Conservation (phyloP, 1,284 basidiomycete genomes). For the Boletellus sp. region DNA sequence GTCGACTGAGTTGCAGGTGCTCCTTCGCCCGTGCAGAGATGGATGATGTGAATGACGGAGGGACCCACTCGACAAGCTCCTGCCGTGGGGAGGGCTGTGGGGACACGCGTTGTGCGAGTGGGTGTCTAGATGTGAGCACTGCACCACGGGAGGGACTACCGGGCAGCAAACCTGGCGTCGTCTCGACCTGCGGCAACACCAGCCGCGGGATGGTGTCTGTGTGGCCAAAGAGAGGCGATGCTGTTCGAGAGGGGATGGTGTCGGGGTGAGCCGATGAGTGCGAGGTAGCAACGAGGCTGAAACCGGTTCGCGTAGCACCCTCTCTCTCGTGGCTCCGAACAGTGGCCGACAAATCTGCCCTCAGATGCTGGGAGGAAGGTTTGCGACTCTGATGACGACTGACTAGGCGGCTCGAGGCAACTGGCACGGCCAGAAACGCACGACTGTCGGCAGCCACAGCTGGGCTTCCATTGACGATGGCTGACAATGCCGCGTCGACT, state of each 20-base stretch:
- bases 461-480: conserved; percentile 24
- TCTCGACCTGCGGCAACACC: conserved; percentile 22
- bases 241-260: conserved; percentile 23
- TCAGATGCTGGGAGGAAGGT: conserved; percentile 29
- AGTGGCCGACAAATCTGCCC: conserved; percentile 30
- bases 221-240: conserved; percentile 20
- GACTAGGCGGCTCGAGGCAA: conserved; percentile 22
- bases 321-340: conserved; percentile 29
- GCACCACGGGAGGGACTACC: conserved; percentile 16
- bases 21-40: conserved; percentile 19
- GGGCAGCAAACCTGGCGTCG: conserved; percentile 13
- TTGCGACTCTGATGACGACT: conserved; percentile 30
- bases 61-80: conserved; percentile 25
- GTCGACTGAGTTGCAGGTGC: conserved; percentile 14
- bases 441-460: conserved; percentile 32
- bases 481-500: conserved; percentile 28
- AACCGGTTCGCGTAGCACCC: conserved; percentile 24
- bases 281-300: conserved; percentile 33
- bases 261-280: conserved; percentile 25
- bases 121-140: conserved; percentile 7
- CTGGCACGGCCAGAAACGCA: conserved; percentile 29
- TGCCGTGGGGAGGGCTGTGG: conserved; percentile 32
- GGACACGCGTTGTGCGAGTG: conserved; percentile 24
- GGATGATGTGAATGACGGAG: conserved; percentile 15
- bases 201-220: conserved; percentile 21